Base-by-base conservation (phyloP, 495 filamentous ascomycete species). In the Corynascus novoguineensis region DNA sequence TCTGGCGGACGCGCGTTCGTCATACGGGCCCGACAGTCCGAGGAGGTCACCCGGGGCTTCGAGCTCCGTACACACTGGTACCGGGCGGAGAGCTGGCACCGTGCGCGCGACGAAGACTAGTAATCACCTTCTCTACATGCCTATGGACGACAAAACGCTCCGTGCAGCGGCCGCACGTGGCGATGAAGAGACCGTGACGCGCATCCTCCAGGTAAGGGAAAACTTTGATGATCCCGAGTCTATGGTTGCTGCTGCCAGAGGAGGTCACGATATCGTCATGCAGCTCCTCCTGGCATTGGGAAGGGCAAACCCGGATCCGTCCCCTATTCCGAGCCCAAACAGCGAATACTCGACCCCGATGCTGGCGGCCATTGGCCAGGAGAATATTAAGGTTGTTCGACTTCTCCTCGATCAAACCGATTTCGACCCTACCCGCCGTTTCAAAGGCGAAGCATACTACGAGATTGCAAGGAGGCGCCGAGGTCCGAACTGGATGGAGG, bases 301-400 rank as follows among this genome's bases (percentile, higher is more conserved):
- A 2, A 76, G 79, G 50, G 84, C 85, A 17, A 83, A 95, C 60
- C 83, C 89, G 3, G 92, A 95, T 67, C 93, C 92, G 0, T 77
- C 80, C 7, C 86, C 88, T 5, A 70, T 76, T 25, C 24, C 69
- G 3, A 68, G 73, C 46, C 12, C 50, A 22, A 71, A 73, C 8
- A 71, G 69, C 28, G 85, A 84, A 53, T 76, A 87, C 60, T 86
- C 86, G 58, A 97, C 92, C 0, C 95, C 95, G 3, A 95, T 98
- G 81, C 79, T 96, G 28, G 90, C 90, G 34, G 90, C 93, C 2
- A 96, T 98, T 53, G 93, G 93, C 9, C 84, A 91, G 53, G 91
- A 91, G 11, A 93, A 95, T 66, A 75, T 89, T 25, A 85, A 85
- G 45, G 87, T 96, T 35, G 81, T 98, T 34, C 78, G 85, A 44